Conservation (phyloP, 2,329 filamentous ascomycete genomes). For the Colletotrichum australisinense region DNA sequence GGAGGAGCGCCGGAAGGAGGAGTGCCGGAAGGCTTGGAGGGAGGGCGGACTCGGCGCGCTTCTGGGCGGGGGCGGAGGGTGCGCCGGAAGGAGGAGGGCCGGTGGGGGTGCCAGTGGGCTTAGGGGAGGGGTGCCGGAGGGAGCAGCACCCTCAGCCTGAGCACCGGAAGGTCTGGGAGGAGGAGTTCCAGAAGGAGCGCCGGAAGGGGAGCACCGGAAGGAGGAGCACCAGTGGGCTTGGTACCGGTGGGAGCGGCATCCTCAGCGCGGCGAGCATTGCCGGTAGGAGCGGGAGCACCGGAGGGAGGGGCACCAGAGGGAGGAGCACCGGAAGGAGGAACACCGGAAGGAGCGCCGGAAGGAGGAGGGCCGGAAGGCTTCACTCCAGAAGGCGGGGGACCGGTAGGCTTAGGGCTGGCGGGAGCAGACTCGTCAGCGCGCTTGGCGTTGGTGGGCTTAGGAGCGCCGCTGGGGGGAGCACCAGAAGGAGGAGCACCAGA, state of each 20-base stretch:
- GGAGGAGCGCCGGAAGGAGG: conserved; percentile 9
- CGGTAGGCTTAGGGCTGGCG: not conserved
- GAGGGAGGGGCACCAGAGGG: conserved; percentile 9
- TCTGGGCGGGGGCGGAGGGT: not conserved
- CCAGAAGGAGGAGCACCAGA: not conserved
- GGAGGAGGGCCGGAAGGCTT: not conserved
- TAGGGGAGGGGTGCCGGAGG: conserved; percentile 1
- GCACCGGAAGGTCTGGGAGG: conserved; percentile 8
- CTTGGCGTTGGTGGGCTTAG: not conserved
- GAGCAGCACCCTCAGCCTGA: not conserved
- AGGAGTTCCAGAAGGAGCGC: not conserved
- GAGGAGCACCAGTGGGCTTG: conserved; percentile 5
- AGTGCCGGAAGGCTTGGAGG: not conserved
- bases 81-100: conserved; percentile 12
- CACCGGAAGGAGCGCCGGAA: not conserved
- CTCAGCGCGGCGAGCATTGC: not conserved
- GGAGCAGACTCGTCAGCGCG: not conserved
- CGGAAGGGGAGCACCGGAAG: conserved; percentile 7
- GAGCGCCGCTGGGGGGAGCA: conserved; percentile 3
- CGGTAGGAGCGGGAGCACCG: conserved; percentile 4
- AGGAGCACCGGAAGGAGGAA: not conserved
- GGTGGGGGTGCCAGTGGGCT: not conserved
- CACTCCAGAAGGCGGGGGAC: conserved; percentile 9
- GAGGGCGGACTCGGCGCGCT: not conserved
- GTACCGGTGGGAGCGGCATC: not conserved